A percentile compares a stretch with the other conserved stretches of the same genome.
phyloP scores from a whole-genome alignment of 495 filamentous ascomycete species.

The Aspergillus asperescens region DNA sequence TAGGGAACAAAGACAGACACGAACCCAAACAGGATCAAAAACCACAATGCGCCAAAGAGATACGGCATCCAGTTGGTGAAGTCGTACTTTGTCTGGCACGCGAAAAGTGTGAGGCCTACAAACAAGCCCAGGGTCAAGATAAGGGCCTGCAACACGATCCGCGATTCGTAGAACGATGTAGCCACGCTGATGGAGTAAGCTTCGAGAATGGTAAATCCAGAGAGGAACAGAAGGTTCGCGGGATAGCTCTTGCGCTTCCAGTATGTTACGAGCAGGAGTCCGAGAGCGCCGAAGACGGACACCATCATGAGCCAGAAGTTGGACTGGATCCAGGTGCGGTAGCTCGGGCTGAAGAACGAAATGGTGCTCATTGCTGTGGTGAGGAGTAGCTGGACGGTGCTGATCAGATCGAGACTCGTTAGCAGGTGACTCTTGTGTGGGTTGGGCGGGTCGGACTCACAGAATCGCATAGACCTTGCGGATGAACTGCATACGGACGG shows the following conservation, averaged over 20 bases:
- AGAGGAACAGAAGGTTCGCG: constrained; percentile 86
- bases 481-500: constrained; percentile 96
- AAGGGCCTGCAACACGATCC: constrained; percentile 84
- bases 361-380: constrained; percentile 77
- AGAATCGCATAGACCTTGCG: constrained; percentile 88
- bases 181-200: constrained; percentile 91
- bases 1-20: constrained; percentile 79
- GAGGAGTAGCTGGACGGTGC: constrained; percentile 79
- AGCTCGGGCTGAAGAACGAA: constrained; percentile 73
- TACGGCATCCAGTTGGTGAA: constrained; percentile 97
- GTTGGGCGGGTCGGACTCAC: constrained; percentile 37
- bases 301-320: constrained; percentile 81
- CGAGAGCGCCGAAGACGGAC: constrained; percentile 73
- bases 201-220: constrained; percentile 85
- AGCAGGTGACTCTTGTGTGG: not conserved
- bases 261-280: constrained; percentile 81
- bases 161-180: constrained; percentile 75
- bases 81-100: constrained; percentile 97
- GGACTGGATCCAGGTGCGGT: constrained; percentile 81
- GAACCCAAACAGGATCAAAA: constrained; percentile 86
- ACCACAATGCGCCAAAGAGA: constrained; percentile 85
- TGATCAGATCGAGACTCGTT: constrained; percentile 27
- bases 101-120: constrained; percentile 85
- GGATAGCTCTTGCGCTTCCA: constrained; percentile 99
- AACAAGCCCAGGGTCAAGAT: constrained; percentile 91